Base-by-base conservation (phyloP, 345 rosid species). In the Nasturtium officinale region DNA sequence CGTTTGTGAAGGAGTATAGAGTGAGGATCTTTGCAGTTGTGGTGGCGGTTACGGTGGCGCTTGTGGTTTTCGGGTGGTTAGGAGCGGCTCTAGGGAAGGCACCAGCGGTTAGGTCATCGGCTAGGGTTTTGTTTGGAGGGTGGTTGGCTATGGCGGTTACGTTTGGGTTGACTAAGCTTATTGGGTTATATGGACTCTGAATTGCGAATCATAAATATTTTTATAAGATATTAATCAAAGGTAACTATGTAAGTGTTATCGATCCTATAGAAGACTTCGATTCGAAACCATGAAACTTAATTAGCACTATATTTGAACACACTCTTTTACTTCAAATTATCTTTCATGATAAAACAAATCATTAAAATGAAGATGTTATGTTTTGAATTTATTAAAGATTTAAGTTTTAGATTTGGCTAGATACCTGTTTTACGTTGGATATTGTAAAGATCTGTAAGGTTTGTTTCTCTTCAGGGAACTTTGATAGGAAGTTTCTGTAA, bases 111-210 rank as follows among this genome's bases (percentile, higher is more conserved):
- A 76, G 76, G 75, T 87, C 97, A 2, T 56, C 87, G 5, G 68
- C 58, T 45, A 84, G 98, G 84, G 96, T 93, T 69, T 78, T 93
- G 77, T 35, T 89, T 12, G 98, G 98, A 12, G 98, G 98, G 1
- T 89, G 97, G 92, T 47, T 94, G 17, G 98, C 98, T 32, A 94
- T 94, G 97, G 97, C 92, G 13, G 57, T 90, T 17, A 93, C 98
- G 21, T 93, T 82, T 77, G 97, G 94, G 8, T 71, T 93, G 13
- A 90, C 98, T 64, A 93, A 83, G 81, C 74, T 89, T 69, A 85
- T 93, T 43, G 97, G 90, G 3, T 78, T 90, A 11, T 82, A 82
- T 56, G 97, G 82, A 17, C 82, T 86, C 10, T 82, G 74, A 84
- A n/a, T 10, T 6, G 11, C n/a, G 37, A 51, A 16, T 37, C 33